Evolutionary conservation across 192 early-diverging fungal genomes (phyloP).

Genomic region (Radiomyces spectabilis): DNA sequence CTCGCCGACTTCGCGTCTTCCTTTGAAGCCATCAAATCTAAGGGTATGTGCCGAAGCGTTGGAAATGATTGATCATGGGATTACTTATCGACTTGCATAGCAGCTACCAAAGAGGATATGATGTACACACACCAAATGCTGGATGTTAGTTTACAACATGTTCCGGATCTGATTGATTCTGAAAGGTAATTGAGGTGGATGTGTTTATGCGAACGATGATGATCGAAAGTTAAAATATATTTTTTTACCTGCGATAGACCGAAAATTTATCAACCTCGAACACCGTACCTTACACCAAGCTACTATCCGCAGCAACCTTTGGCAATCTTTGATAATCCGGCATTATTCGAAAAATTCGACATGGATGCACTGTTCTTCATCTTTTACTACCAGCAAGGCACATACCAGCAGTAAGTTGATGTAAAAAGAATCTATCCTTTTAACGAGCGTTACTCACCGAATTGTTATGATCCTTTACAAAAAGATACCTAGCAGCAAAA

Average conservation of each 20-base stretch:
- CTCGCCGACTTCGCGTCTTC: conserved; percentile 47
- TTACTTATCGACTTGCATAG: conserved; percentile 1
- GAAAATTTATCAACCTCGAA: conserved; percentile 68
- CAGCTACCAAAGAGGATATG: conserved; percentile 35
- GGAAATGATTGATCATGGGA: no score
- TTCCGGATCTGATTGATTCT: conserved; percentile 78
- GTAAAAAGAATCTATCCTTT: no score
- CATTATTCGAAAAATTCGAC: conserved; percentile 86
- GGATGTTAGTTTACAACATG: conserved; percentile 73
- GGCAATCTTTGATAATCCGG: conserved; percentile 75
- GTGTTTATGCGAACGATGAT: no score
- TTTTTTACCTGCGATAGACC: conserved; percentile 30
- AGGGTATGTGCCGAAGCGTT: conserved; percentile 18
- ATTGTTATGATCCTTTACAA: no score
- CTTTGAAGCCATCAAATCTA: conserved; percentile 45
- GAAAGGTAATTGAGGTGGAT: conserved; percentile 57
- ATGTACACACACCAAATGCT: conserved; percentile 64
- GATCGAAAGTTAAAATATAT: neutral
- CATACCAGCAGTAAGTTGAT: conserved; percentile 89
- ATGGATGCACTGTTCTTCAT: conserved; percentile 95
- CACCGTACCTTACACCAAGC: conserved; percentile 72
- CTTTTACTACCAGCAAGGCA: conserved; percentile 96
- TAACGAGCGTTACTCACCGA: no score
- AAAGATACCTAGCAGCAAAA: conserved; percentile 81
- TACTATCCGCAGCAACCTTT: conserved; percentile 90